These are phyloP conservation scores for Avena eriantha DNA, from an alignment of 176 grass and related monocot species.

Conservation along the genomic window DNA sequence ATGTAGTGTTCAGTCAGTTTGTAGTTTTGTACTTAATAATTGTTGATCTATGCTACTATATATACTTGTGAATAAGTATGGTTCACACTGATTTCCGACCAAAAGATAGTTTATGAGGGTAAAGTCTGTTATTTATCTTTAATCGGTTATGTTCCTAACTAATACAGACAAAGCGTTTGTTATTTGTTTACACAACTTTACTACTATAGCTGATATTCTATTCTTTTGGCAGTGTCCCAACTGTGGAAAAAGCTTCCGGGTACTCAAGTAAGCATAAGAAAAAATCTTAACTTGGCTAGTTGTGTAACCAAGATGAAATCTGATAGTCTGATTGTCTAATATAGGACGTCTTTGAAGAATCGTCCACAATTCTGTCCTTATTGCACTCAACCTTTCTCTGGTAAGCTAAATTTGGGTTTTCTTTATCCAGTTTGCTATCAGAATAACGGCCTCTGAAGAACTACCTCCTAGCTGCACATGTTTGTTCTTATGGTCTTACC, in stretches of 20 bases:
- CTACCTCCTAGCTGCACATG: background rate
- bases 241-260: conserved; percentile 86
- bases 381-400: conserved; percentile 95
- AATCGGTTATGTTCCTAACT: background rate
- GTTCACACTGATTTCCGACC: background rate
- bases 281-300: background rate
- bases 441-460: background rate
- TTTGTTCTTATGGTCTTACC: background rate
- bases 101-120: background rate
- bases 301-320: conserved; percentile 1
- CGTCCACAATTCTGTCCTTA: conserved; percentile 85
- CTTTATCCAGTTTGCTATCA: background rate
- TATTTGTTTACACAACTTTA: background rate
- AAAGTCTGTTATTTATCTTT: background rate
- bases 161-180: conserved; percentile 7
- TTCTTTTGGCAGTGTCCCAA: conserved; percentile 78
- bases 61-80: background rate
- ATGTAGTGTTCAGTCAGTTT: background rate
- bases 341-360: conserved; percentile 84
- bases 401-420: conserved; percentile 33
- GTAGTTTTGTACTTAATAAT: background rate
- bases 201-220: conserved; percentile 16
- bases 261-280: conserved; percentile 72
- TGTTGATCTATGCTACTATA: background rate
- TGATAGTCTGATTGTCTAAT: conserved; percentile 45